These are phyloP conservation scores for Pochonia chlamydosporia DNA, from an alignment of 2,329 filamentous ascomycete species.

Conservation along the genomic window DNA sequence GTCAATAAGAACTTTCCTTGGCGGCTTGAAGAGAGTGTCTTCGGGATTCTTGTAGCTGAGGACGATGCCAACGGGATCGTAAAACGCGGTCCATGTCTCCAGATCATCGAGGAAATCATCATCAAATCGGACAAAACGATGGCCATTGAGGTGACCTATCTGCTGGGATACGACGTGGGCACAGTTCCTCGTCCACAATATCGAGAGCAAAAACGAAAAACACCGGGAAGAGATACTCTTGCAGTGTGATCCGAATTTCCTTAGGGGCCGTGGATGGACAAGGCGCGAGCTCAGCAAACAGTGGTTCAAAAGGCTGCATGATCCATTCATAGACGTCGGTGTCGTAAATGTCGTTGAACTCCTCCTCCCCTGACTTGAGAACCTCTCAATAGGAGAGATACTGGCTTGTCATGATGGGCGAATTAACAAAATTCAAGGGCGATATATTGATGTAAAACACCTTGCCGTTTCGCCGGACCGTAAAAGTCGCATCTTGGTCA, in stretches of 20 bases:
- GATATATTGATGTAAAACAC: slow-evolving; percentile 12
- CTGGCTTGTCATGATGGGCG: slow-evolving; percentile 8
- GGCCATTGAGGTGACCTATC: slow-evolving; percentile 7
- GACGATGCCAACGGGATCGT: slow-evolving; percentile 13
- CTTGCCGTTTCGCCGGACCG: slow-evolving; percentile 14
- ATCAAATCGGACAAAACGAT: slow-evolving; percentile 11
- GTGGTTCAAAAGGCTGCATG: slow-evolving; percentile 10
- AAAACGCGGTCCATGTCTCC: slow-evolving; percentile 16
- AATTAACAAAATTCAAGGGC: slow-evolving; percentile 11
- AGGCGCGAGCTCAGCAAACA: slow-evolving; percentile 16
- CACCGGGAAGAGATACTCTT: slow-evolving; percentile 14
- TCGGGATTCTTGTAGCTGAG: slow-evolving; percentile 12
- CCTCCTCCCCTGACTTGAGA: slow-evolving; percentile 13
- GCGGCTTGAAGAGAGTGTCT: slow-evolving; percentile 16
- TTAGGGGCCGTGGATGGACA: neutral
- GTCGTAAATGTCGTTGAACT: slow-evolving; percentile 11
- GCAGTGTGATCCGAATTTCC: slow-evolving; percentile 11
- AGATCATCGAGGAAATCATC: slow-evolving; percentile 15
- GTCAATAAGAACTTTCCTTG: slow-evolving; percentile 14
- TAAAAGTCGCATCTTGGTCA: slow-evolving; percentile 5
- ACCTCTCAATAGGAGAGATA: slow-evolving; percentile 13
- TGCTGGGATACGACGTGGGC: slow-evolving; percentile 7
- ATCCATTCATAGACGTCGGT: slow-evolving; percentile 4
- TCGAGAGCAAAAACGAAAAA: slow-evolving; percentile 15
- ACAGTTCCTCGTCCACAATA: slow-evolving; percentile 12